Evolutionary conservation across 1,139 yeast species (phyloP).

Genomic region (Blastobotrys proliferans): DNA sequence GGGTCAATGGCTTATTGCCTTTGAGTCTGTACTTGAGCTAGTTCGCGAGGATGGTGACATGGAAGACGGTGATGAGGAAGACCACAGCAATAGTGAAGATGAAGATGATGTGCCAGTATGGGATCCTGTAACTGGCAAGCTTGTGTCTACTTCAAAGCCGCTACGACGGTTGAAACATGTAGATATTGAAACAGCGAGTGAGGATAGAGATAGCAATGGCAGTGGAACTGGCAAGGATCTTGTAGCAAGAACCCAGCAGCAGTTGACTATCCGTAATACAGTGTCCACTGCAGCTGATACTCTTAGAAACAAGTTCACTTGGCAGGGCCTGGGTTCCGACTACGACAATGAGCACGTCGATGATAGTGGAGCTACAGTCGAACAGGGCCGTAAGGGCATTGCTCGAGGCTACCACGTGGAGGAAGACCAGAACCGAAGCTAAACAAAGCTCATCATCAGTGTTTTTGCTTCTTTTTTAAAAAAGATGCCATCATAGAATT

Average conservation of each 20-base stretch:
- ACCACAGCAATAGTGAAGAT: conserved; percentile 24
- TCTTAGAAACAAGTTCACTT: conserved; percentile 60
- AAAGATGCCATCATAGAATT: conserved; percentile 1
- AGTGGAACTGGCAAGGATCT: conserved; percentile 35
- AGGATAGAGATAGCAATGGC: conserved; percentile 21
- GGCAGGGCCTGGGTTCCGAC: conserved; percentile 95
- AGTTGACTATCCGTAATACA: conserved; percentile 67
- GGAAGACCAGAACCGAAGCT: conserved; percentile 9
- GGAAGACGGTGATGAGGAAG: conserved; percentile 21
- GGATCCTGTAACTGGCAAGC: conserved; percentile 82
- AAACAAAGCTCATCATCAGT: too few relatives aligned
- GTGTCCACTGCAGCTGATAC: conserved; percentile 84
- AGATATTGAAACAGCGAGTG: conserved; percentile 48
- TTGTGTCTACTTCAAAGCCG: conserved; percentile 67
- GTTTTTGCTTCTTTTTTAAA: not conserved
- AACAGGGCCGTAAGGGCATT: conserved; percentile 79
- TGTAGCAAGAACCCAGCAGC: conserved; percentile 55
- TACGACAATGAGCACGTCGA: conserved; percentile 38
- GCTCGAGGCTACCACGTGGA: conserved; percentile 73
- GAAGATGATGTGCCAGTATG: conserved; percentile 74
- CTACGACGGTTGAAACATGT: conserved; percentile 61
- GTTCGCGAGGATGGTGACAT: conserved; percentile 29
- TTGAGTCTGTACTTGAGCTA: conserved; percentile 48
- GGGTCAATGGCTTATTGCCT: conserved; percentile 88
- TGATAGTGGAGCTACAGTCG: conserved; percentile 51